Conservation (phyloP, 2,329 filamentous ascomycete genomes). For the Colletotrichum scovillei region DNA sequence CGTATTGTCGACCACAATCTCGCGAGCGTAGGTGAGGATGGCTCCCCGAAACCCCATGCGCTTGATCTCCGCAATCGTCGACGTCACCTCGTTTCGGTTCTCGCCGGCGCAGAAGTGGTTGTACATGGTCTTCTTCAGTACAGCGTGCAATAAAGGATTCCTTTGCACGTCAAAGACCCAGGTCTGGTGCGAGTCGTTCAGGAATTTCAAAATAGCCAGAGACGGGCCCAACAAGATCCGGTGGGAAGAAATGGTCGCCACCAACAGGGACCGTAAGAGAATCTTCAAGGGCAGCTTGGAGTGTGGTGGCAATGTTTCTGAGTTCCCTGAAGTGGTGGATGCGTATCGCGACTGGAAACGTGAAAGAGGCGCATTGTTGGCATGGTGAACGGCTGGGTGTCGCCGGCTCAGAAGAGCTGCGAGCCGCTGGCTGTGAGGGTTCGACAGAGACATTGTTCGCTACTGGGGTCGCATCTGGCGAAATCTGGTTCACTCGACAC, state of each 20-base stretch:
- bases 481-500: background rate
- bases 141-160: constrained; percentile 76
- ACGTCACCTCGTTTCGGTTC: constrained; percentile 73
- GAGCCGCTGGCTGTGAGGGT: background rate
- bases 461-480: background rate
- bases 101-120: constrained; percentile 92
- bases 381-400: background rate
- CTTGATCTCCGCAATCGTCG: constrained; percentile 74
- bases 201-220: constrained; percentile 7
- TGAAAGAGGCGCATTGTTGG: background rate
- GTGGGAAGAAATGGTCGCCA: constrained; percentile 17
- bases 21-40: constrained; percentile 85
- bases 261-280: constrained; percentile 14
- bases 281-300: background rate
- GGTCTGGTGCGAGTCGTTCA: constrained; percentile 12
- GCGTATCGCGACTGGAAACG: background rate
- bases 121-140: constrained; percentile 87
- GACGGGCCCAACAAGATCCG: constrained; percentile 5
- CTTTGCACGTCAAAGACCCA: constrained; percentile 73
- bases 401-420: background rate
- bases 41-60: constrained; percentile 84
- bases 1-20: constrained; percentile 77
- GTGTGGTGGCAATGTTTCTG: constrained; percentile 4
- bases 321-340: background rate
- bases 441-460: background rate